These are phyloP conservation scores for Microbotryum saponariae DNA, from an alignment of 1,284 basidiomycete species.

Conservation along the genomic window DNA sequence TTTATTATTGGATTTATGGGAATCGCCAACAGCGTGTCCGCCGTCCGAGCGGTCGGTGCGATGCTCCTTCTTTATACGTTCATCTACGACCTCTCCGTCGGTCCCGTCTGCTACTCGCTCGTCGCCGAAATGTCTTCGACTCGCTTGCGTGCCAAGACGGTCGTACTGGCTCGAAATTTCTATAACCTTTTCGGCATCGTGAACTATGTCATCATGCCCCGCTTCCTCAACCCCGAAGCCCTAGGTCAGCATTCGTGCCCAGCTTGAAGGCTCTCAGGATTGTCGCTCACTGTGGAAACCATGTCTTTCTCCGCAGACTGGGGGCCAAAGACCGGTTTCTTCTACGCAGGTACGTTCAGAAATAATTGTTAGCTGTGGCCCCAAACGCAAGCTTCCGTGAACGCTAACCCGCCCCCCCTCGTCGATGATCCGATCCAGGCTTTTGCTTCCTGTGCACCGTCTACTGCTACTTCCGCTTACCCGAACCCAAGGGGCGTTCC, in stretches of 20 bases:
- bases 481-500: conserved; percentile 43
- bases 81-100: conserved; percentile 42
- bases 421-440: not conserved
- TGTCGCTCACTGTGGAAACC: too few relatives aligned
- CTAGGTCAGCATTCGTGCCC: not conserved
- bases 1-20: conserved; percentile 48
- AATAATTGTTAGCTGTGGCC: too few relatives aligned
- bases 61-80: conserved; percentile 45
- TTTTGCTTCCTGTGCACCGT: conserved; percentile 34
- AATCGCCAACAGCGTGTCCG: conserved; percentile 32
- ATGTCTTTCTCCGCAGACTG: too few relatives aligned
- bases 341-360: conserved; percentile 39
- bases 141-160: conserved; percentile 22
- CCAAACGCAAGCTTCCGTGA: too few relatives aligned
- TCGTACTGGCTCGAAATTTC: too few relatives aligned
- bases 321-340: conserved; percentile 34
- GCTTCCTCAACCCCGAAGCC: too few relatives aligned
- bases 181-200: too few relatives aligned
- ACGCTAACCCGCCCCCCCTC: not conserved
- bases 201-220: too few relatives aligned
- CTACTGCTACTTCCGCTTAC: conserved; percentile 40
- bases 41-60: conserved; percentile 42
- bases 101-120: conserved; percentile 44
- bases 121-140: conserved; percentile 46
- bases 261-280: conserved; percentile 34